Evolutionary conservation across 129 eudicot genomes (phyloP).

Genomic region (Flaveria sonorensis): DNA sequence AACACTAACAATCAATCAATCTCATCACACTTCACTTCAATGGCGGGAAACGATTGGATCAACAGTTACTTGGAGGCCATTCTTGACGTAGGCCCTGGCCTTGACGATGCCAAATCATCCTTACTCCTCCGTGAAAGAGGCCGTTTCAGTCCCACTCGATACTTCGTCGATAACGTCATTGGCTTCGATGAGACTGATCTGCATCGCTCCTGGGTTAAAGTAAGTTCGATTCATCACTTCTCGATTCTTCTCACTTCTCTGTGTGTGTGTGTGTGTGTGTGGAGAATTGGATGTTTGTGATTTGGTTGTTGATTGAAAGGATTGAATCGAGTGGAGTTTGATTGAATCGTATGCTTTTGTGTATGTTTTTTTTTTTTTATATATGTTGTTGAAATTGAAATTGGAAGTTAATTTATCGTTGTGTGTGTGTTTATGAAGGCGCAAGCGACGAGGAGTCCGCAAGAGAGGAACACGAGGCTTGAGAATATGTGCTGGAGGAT

Average conservation of each 20-base stretch:
- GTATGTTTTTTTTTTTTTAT: no score
- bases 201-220: constrained; percentile 91
- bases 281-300: not conserved
- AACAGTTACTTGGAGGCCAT: constrained; percentile 98
- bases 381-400: not conserved
- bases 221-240: not conserved
- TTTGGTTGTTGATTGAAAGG: constrained; percentile 9
- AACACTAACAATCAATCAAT: not conserved
- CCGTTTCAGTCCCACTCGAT: constrained; percentile 86
- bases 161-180: constrained; percentile 93
- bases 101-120: constrained; percentile 78
- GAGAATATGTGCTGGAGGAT: constrained; percentile 99
- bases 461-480: constrained; percentile 97
- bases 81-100: constrained; percentile 88
- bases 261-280: not conserved
- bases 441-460: constrained; percentile 97
- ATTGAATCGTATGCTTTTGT: constrained; percentile 24
- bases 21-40: constrained; percentile 7
- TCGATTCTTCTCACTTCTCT: not conserved
- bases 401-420: not conserved
- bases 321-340: constrained; percentile 12
- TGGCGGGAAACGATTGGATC: constrained; percentile 99
- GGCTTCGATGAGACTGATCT: constrained; percentile 99
- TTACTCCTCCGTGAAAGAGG: constrained; percentile 87
- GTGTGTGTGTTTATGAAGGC: constrained; percentile 51